These are phyloP conservation scores for Serendipita indica DNA, from an alignment of 768 basidiomycete species.

Conservation along the genomic window DNA sequence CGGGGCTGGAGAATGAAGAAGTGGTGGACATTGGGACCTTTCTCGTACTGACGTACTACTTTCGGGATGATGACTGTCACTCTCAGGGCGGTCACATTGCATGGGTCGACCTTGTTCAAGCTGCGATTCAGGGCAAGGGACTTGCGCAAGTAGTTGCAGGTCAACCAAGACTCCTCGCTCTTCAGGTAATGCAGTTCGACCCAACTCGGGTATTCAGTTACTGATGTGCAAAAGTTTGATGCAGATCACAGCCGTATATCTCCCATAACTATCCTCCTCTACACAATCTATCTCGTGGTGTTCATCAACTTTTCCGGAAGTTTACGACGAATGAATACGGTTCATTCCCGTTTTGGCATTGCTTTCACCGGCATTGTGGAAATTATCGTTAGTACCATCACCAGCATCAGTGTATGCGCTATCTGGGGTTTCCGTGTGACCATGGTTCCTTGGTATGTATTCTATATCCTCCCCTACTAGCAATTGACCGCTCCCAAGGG, in stretches of 20 bases:
- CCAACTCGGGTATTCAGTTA: conserved; percentile 19
- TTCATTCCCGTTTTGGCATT: conserved; percentile 82
- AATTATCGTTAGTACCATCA: conserved; percentile 82
- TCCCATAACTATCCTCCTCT: conserved; percentile 55
- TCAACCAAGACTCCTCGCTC: conserved; percentile 31
- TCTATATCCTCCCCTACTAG: not conserved
- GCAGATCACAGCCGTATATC: conserved; percentile 24
- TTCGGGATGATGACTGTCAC: conserved; percentile 59
- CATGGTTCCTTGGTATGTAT: conserved; percentile 73
- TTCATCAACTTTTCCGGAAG: conserved; percentile 61
- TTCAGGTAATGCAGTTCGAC: conserved; percentile 34
- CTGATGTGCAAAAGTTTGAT: conserved; percentile 12
- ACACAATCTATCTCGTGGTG: conserved; percentile 62
- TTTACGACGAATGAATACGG: conserved; percentile 60
- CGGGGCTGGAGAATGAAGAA: conserved; percentile 35
- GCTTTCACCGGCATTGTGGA: conserved; percentile 89
- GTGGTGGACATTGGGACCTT: conserved; percentile 46
- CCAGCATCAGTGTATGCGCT: conserved; percentile 83
- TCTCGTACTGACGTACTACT: conserved; percentile 70
- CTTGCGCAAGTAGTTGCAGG: conserved; percentile 29
- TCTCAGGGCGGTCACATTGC: conserved; percentile 42
- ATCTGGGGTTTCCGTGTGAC: conserved; percentile 77
- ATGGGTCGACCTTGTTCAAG: conserved; percentile 45
- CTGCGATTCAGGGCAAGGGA: conserved; percentile 25
- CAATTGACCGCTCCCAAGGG: conserved; percentile 33